These are phyloP conservation scores for Durotheca rogersii DNA, from an alignment of 495 filamentous ascomycete species.

Conservation along the genomic window DNA sequence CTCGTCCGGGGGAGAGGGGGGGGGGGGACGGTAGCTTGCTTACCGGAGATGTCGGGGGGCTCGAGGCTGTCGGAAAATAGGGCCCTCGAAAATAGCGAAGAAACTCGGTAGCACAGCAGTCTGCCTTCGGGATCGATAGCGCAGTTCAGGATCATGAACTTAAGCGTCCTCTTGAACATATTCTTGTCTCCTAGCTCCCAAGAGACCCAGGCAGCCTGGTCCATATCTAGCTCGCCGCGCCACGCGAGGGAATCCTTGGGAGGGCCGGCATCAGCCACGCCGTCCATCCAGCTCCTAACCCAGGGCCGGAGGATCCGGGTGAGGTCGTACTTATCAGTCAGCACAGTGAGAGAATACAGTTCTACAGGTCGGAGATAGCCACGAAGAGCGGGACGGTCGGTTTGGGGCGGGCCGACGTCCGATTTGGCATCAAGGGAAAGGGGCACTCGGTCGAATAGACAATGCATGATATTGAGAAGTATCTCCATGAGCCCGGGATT, in stretches of 20 bases:
- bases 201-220: conserved; percentile 7
- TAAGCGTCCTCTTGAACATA: not conserved
- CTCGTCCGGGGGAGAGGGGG: no score
- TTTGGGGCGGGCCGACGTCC: no score
- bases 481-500: conserved; percentile 5
- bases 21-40: not conserved
- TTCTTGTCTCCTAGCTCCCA: conserved; percentile 5
- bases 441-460: conserved; percentile 5
- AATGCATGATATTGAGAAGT: conserved; percentile 16
- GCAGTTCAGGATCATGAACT: not conserved
- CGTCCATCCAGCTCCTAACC: conserved; percentile 2
- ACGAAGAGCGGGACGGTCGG: no score
- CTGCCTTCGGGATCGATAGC: not conserved
- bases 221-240: not conserved
- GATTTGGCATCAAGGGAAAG: not conserved
- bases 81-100: no score
- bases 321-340: conserved; percentile 22
- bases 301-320: conserved; percentile 12
- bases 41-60: conserved; percentile 1
- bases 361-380: not conserved
- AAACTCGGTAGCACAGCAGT: not conserved
- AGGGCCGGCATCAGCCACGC: not conserved
- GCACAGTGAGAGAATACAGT: conserved; percentile 13
- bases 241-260: not conserved
- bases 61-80: not conserved